These are phyloP conservation scores for Sporothrix humicola DNA, from an alignment of 2,329 filamentous ascomycete genomes.

Conservation along the genomic window DNA sequence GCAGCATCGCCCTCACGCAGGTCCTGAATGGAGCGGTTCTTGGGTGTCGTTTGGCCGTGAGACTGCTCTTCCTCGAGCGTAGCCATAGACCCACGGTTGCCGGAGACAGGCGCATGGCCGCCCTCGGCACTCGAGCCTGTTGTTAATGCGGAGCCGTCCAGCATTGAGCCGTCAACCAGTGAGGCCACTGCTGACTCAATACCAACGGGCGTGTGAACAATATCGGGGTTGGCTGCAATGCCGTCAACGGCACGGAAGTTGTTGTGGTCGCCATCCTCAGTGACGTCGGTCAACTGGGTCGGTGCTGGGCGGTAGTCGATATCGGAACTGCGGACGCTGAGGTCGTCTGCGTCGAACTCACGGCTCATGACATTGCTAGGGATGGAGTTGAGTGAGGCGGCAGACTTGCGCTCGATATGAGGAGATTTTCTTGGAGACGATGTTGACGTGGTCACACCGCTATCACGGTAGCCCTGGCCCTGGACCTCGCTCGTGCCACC, in stretches of 20 bases:
- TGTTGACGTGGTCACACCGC: slow-evolving; percentile 56
- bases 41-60: slow-evolving; percentile 43
- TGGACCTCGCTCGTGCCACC: slow-evolving; percentile 63
- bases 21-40: slow-evolving; percentile 49
- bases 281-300: slow-evolving; percentile 52
- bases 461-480: slow-evolving; percentile 61
- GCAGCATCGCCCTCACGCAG: slow-evolving; percentile 45
- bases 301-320: slow-evolving; percentile 57
- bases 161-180: slow-evolving; percentile 74
- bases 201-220: slow-evolving; percentile 72
- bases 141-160: slow-evolving; percentile 72
- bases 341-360: slow-evolving; percentile 66
- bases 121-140: slow-evolving; percentile 58
- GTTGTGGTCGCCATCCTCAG: slow-evolving; percentile 59
- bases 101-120: slow-evolving; percentile 52
- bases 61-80: slow-evolving; percentile 45
- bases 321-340: slow-evolving; percentile 58
- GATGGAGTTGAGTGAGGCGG: slow-evolving; percentile 63
- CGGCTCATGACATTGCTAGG: slow-evolving; percentile 55
- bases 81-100: slow-evolving; percentile 47
- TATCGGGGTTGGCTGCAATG: slow-evolving; percentile 74
- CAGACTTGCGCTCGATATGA: slow-evolving; percentile 48
- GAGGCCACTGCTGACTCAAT: slow-evolving; percentile 93
- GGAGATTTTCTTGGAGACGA: slow-evolving; percentile 67
- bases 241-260: slow-evolving; percentile 72